Base-by-base conservation (phyloP, 1,284 basidiomycete species). In the Microbotryum lychnidis-dioicae region DNA sequence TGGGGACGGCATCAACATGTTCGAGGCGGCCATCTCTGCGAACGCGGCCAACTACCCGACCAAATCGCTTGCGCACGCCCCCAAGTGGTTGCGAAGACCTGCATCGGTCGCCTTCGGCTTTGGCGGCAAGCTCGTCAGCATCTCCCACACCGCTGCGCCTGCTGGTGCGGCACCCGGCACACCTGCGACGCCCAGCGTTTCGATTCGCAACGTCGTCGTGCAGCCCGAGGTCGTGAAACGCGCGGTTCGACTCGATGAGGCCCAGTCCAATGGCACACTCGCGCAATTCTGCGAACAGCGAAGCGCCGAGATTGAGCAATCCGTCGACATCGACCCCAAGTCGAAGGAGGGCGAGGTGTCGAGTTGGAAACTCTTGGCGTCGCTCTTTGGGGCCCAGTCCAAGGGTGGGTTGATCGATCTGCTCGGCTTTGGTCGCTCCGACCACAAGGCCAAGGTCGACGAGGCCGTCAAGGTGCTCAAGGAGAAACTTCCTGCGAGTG, bases 21-120 rank as follows among this genome's bases (percentile, higher is more conserved):
- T 91, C 71, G 84, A 87, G 63, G 77, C 81, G 16, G 82, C 84
- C 12, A 81, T 83, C 16, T 84, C 81, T 70, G 74, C 72, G 21
- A 70, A 70, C 60, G 68, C 67, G 3, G 64, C 67, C 33, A 67
- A 68, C 54, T 62, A 72, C 57, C 72, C 72, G 10, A 69, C 84
- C n/a, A 80, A 90, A 52, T 91, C 87, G 2, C 83, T 94, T 64
- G 86, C 88, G 74, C 89, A 93, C 70, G 87, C 92, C 7, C 96
- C 96, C 9, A 96, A 92, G 74, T 97, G 96, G 96, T 83, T 97
- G 48, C 85, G 88, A 48, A 83, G 91, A 25, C 91, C 94, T 2
- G 80, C 83, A 0, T 86, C 86, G 1, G 84, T 81, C 52, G 84
- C 89, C 1, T 98, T 97, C 71, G 94, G 93, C 1, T 98, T 94